These are phyloP conservation scores for Citrus mangshanensis DNA, from an alignment of 345 rosid genomes.

Conservation along the genomic window DNA sequence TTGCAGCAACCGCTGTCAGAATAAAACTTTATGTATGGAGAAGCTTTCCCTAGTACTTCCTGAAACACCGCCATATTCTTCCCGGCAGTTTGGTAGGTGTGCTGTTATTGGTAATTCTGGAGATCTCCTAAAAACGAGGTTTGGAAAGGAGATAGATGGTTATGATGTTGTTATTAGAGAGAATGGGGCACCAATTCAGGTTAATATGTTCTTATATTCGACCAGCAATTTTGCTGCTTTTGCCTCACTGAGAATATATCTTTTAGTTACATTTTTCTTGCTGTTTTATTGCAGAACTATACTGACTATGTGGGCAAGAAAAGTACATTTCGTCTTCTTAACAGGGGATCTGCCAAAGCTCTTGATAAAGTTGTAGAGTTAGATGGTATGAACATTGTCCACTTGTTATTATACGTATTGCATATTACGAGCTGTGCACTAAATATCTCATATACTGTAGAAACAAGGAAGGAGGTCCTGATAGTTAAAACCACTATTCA, in stretches of 20 bases:
- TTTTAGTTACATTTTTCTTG: background rate
- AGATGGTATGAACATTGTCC: conserved; percentile 54
- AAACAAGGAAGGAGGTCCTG: conserved; percentile 71
- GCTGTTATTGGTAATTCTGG: conserved; percentile 98
- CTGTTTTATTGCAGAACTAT: conserved; percentile 53
- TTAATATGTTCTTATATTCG: conserved; percentile 21
- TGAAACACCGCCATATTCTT: conserved; percentile 73
- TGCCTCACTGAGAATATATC: conserved; percentile 2
- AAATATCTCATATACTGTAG: conserved; percentile 40
- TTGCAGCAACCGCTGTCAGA: conserved; percentile 77
- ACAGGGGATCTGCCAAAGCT: conserved; percentile 96
- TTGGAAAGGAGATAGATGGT: conserved; percentile 86
- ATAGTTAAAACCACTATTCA: conserved; percentile 90
- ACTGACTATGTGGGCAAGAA: conserved; percentile 77
- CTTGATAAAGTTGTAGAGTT: conserved; percentile 97
- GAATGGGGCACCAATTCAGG: conserved; percentile 93
- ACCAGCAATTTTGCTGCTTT: background rate
- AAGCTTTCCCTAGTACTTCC: conserved; percentile 89
- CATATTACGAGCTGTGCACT: conserved; percentile 17
- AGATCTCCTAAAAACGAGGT: conserved; percentile 84
- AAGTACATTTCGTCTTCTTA: conserved; percentile 90
- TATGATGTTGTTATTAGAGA: conserved; percentile 86
- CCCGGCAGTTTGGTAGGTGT: conserved; percentile 77
- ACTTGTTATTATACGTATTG: conserved; percentile 2
- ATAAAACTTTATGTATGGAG: conserved; percentile 72